phyloP scores from a whole-genome alignment of 768 basidiomycete species.

The Mycena vulgaris region DNA sequence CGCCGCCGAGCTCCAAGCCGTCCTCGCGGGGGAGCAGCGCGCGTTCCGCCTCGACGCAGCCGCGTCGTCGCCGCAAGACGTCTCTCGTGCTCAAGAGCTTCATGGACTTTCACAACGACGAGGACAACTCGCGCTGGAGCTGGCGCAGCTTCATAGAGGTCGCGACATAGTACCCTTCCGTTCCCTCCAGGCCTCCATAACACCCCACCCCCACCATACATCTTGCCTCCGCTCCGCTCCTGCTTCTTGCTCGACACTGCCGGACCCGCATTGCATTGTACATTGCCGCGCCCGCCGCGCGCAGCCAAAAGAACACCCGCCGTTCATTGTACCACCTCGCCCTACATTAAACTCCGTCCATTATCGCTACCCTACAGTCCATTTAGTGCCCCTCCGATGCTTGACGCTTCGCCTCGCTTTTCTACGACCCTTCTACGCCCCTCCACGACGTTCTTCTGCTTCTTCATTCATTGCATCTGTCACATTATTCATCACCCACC shows the following conservation, averaged over 20 bases:
- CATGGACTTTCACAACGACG: slow-evolving; percentile 62
- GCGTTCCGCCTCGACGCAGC: slow-evolving; percentile 9
- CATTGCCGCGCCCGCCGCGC: slow-evolving; percentile 3
- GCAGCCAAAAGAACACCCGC: slow-evolving; percentile 26
- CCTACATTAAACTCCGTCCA: slow-evolving; percentile 5
- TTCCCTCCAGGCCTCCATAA: not conserved
- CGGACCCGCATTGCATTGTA: slow-evolving; percentile 24
- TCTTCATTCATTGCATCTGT: slow-evolving; percentile 22
- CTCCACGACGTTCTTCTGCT: not conserved
- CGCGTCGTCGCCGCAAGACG: slow-evolving; percentile 55
- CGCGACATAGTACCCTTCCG: slow-evolving; percentile 19
- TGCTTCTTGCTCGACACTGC: slow-evolving; percentile 21
- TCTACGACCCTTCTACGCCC: slow-evolving; percentile 2
- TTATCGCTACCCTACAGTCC: slow-evolving; percentile 22
- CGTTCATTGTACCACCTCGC: slow-evolving; percentile 30
- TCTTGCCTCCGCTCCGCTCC: slow-evolving; percentile 22
- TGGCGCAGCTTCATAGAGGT: slow-evolving; percentile 69
- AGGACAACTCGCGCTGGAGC: slow-evolving; percentile 53
- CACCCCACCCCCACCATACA: not conserved
- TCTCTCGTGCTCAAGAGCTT: slow-evolving; percentile 63
- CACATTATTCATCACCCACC: slow-evolving; percentile 1
- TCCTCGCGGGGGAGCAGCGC: slow-evolving; percentile 28
- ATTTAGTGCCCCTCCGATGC: slow-evolving; percentile 21
- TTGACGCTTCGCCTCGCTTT: not conserved
- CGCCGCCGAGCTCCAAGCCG: slow-evolving; percentile 7